Evolutionary conservation across 805 yeast genomes (phyloP).

Genomic region (Millerozyma acaciae): DNA sequence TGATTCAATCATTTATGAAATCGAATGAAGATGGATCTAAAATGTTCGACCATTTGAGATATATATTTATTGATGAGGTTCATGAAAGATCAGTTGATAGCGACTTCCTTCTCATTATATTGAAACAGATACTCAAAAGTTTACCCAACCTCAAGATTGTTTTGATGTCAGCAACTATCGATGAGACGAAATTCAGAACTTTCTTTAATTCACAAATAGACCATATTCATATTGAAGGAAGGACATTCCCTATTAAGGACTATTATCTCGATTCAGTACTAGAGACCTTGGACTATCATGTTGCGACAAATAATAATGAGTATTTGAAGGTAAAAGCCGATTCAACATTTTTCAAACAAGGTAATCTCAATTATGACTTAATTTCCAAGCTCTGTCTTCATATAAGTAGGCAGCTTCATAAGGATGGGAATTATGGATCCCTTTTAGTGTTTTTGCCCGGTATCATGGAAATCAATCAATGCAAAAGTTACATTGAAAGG

Average conservation of each 20-base stretch:
- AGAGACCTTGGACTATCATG: conserved; percentile 51
- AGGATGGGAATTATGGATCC: conserved; percentile 54
- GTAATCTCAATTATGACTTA: conserved; percentile 72
- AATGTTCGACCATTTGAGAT: conserved; percentile 54
- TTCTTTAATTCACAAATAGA: conserved; percentile 56
- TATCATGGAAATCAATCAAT: conserved; percentile 74
- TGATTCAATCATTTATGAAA: conserved; percentile 58
- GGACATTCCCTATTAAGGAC: conserved; percentile 89
- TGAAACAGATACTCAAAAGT: conserved; percentile 55
- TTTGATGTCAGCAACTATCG: conserved; percentile 93
- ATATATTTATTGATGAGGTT: conserved; percentile 89
- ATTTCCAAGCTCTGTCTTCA: conserved; percentile 52
- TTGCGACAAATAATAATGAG: conserved; percentile 39
- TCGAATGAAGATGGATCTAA: conserved; percentile 18
- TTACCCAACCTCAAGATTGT: conserved; percentile 60
- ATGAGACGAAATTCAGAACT: conserved; percentile 57
- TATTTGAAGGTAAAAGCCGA: conserved; percentile 55
- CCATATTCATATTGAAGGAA: conserved; percentile 82
- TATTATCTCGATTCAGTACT: conserved; percentile 67
- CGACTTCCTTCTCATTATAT: conserved; percentile 74
- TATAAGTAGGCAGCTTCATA: conserved; percentile 49
- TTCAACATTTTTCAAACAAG: conserved; percentile 59
- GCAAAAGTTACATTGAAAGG: conserved; percentile 42
- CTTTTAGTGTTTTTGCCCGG: conserved; percentile 88
- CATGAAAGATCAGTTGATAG: conserved; percentile 92